Base-by-base conservation (phyloP, 306 rosid species). In the Cicer judaicum region DNA sequence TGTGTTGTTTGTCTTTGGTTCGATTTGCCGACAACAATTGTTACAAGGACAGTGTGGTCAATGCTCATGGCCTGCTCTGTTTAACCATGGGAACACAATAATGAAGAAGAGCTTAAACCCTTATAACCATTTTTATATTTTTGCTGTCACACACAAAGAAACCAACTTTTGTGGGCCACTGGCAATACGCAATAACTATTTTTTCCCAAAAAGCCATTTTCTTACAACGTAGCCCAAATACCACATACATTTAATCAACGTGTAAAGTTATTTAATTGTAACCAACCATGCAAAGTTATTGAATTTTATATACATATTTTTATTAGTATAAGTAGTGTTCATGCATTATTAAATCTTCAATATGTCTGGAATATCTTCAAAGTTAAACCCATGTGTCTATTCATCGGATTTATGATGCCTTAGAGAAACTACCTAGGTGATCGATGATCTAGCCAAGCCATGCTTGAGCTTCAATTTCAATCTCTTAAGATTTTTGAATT, bases 101-200 rank as follows among this genome's bases (percentile, higher is more conserved):
- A 62, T 62, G 24, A 78, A 74, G 21, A 70, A 59, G 64, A 75
- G 7, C 43, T 49, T 11, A 40, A 83, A 79, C 34, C 66, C 80
- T 48, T 48, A 64, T 69, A 61, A 24, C 14, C 44, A 67, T n/a
- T 61, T 36, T n/a, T n/a, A n/a, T n/a, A n/a, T 16, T 14, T 76
- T 14, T 72, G 47, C 40, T 80, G 66, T 54, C 74, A 50, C 76
- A 65, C 55, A 59, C 49, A 10, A 65, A 72, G 24, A 55, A 68
- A 68, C 57, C 61, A 44, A 47, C 72, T 49, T 64, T 70, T 53
- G 65, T 64, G 67, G 36, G 36, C 5, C 36, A 29, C 36, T 18
- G 63, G 49, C 73, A 42, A 67, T 36, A 43, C 72, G 49, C 78
- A 73, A 15, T 61, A 42, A 50, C 68, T 64, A 29, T 68, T 19